phyloP scores from a whole-genome alignment of 495 filamentous ascomycete genomes.

The Penicillium salamii region DNA sequence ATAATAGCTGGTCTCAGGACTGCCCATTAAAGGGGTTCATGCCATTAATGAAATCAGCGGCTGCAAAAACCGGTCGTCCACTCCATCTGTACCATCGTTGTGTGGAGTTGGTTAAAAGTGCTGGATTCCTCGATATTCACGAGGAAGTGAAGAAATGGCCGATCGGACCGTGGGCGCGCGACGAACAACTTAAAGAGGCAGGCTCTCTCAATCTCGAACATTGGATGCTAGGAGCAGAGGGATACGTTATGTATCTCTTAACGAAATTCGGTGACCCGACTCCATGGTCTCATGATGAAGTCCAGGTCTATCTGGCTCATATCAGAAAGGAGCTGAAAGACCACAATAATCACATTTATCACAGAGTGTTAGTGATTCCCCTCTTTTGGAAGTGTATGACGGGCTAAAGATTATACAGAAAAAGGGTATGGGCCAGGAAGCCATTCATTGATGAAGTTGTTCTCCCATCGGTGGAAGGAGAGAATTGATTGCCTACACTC shows the following conservation, averaged over 20 bases:
- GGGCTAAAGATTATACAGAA: neutral
- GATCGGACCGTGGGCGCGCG: constrained; percentile 62
- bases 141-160: constrained; percentile 55
- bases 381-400: too few relatives aligned
- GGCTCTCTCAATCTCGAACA: constrained; percentile 58
- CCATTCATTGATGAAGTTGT: neutral
- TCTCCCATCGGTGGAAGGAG: too few relatives aligned
- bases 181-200: constrained; percentile 59
- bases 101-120: neutral
- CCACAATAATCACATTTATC: too few relatives aligned
- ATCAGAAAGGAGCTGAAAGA: too few relatives aligned
- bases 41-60: constrained; percentile 6
- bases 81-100: neutral
- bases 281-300: constrained; percentile 3
- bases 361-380: too few relatives aligned
- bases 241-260: constrained; percentile 10
- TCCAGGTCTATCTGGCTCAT: neutral
- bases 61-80: neutral
- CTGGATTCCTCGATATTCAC: constrained; percentile 31
- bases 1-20: constrained; percentile 31
- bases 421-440: neutral
- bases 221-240: constrained; percentile 34
- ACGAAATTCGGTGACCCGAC: constrained; percentile 4
- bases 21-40: constrained; percentile 21
- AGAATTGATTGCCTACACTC: too few relatives aligned